Percentiles rank a stretch among this genome's conserved stretches.
phyloP scores from a whole-genome alignment of 805 yeast genomes.

The Hanseniaspora thailandica region DNA sequence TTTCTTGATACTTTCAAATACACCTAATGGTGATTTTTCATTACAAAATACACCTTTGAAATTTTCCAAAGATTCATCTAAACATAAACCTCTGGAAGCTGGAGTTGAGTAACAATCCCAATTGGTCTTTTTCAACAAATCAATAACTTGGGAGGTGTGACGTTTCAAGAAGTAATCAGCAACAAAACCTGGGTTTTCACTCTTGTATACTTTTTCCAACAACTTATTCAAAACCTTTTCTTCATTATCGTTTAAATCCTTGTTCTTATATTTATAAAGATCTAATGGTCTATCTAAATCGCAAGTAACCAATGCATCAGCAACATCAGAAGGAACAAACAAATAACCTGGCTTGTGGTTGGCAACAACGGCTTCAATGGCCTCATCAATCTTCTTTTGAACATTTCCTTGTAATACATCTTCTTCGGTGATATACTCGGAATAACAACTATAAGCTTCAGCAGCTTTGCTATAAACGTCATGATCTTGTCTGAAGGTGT shows the following conservation, averaged over 20 bases:
- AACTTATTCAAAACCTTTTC: conserved; percentile 34
- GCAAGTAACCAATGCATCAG: conserved; percentile 35
- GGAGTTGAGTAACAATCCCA: conserved; percentile 50
- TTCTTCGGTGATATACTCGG: conserved; percentile 36
- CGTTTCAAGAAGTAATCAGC: conserved; percentile 64
- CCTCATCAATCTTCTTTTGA: conserved; percentile 48
- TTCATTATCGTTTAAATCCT: conserved; percentile 20
- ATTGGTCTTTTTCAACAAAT: conserved; percentile 34
- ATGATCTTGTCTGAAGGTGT: conserved; percentile 47
- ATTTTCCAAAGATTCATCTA: conserved; percentile 56
- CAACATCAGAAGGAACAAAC: conserved; percentile 62
- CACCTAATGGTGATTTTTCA: conserved; percentile 26
- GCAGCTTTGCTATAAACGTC: conserved; percentile 55
- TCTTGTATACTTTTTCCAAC: conserved; percentile 38
- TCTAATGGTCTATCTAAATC: conserved; percentile 29
- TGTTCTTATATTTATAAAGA: conserved; percentile 22
- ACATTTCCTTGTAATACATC: conserved; percentile 25
- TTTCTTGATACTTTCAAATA: conserved; percentile 37
- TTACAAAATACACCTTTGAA: conserved; percentile 72
- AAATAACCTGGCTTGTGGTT: conserved; percentile 72
- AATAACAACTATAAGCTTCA: conserved; percentile 42
- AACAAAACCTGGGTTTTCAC: conserved; percentile 52
- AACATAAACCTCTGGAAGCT: conserved; percentile 52
- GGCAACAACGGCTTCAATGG: conserved; percentile 43
- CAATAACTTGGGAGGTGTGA: conserved; percentile 34